Percentiles rank a stretch among this genome's conserved stretches.
Evolutionary conservation across 2,329 filamentous ascomycete genomes (phyloP).

Genomic region (Curvularia spicifera): DNA sequence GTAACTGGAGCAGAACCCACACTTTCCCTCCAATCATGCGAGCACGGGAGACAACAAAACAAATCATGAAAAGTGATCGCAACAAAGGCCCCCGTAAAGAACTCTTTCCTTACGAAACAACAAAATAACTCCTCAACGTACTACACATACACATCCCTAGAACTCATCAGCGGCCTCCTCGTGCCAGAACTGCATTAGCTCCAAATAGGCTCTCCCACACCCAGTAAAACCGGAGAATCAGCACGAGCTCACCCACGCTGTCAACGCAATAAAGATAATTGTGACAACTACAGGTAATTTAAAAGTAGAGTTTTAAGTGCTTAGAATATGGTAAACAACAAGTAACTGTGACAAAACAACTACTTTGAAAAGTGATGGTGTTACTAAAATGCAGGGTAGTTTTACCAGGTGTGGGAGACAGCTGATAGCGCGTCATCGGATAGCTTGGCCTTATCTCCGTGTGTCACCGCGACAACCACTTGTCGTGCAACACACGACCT

Average conservation of each 20-base stretch:
- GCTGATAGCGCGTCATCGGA: neutral
- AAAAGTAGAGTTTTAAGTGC: too few relatives aligned
- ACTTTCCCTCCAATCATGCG: neutral
- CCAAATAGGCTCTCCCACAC: neutral
- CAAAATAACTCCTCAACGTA: neutral
- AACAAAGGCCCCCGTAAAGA: neutral
- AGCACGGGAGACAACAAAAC: too few relatives aligned
- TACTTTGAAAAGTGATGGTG: too few relatives aligned
- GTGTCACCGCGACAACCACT: slow-evolving; percentile 15
- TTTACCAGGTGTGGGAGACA: neutral
- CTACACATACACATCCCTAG: neutral
- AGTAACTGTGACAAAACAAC: too few relatives aligned
- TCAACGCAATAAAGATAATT: too few relatives aligned
- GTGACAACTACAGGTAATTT: too few relatives aligned
- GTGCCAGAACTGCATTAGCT: slow-evolving; percentile 5
- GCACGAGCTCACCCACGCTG: too few relatives aligned
- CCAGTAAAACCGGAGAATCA: too few relatives aligned
- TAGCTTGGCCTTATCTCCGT: slow-evolving; percentile 15
- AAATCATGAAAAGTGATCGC: neutral
- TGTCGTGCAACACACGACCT: slow-evolving; percentile 19
- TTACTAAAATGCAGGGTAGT: too few relatives aligned
- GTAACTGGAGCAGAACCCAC: neutral
- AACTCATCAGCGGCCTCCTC: neutral
- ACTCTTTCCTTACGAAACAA: too few relatives aligned
- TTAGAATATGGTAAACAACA: too few relatives aligned